These are phyloP conservation scores for Psidium guajava DNA, from an alignment of 345 rosid species.

Conservation along the genomic window DNA sequence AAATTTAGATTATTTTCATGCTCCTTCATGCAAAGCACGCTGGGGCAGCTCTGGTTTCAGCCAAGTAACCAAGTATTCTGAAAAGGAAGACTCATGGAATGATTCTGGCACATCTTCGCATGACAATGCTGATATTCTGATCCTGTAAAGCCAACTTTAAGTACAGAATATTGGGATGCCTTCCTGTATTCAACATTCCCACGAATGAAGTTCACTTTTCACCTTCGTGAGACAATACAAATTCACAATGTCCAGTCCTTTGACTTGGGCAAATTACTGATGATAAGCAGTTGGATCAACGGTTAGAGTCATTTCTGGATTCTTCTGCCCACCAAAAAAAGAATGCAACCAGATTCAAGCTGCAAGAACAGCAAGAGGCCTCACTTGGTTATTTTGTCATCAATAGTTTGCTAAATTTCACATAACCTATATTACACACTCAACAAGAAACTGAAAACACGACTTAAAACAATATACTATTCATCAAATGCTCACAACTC, in stretches of 20 bases:
- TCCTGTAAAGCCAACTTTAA: not conserved
- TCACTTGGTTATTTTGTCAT: not conserved
- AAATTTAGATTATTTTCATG: not conserved
- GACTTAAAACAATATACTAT: not conserved
- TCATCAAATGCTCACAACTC: not conserved
- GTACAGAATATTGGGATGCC: not conserved
- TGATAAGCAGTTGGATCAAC: not conserved
- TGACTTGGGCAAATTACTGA: not conserved
- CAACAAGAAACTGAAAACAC: not conserved
- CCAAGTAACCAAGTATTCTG: not conserved
- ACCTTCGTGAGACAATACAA: not conserved
- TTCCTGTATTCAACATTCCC: not conserved
- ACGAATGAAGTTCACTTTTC: not conserved
- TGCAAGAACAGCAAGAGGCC: not conserved
- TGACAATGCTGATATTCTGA: not conserved
- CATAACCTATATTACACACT: not conserved
- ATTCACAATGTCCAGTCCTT: not conserved
- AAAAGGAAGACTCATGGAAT: not conserved
- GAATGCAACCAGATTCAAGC: not conserved
- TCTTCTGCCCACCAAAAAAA: not conserved
- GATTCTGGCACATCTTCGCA: not conserved
- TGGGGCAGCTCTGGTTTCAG: not conserved
- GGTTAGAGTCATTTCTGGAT: not conserved
- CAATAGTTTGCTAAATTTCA: not conserved
- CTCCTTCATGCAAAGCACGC: not conserved